These are phyloP conservation scores for Exutisphaerella laricina DNA, from an alignment of 2,329 filamentous ascomycete genomes.

Conservation along the genomic window DNA sequence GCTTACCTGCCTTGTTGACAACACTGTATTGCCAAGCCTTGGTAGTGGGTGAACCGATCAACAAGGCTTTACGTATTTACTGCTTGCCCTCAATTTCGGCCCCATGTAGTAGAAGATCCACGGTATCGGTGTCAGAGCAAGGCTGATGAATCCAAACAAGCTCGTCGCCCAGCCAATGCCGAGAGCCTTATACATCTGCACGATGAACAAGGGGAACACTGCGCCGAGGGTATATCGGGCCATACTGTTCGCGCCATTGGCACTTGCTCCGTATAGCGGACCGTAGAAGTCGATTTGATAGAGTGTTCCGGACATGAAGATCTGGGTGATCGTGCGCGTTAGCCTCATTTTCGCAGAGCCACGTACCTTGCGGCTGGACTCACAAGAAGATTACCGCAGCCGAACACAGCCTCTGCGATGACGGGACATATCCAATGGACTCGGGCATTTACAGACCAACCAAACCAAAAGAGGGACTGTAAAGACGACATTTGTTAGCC, in stretches of 20 bases:
- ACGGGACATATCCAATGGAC: slow-evolving; percentile 40
- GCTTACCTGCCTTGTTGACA: neutral
- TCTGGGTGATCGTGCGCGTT: no score
- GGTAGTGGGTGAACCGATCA: neutral
- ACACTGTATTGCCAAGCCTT: neutral
- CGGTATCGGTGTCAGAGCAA: slow-evolving; percentile 28
- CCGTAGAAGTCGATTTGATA: slow-evolving; percentile 40
- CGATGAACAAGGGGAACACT: slow-evolving; percentile 38
- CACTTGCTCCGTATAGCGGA: slow-evolving; percentile 35
- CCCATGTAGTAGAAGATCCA: slow-evolving; percentile 25
- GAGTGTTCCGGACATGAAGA: slow-evolving; percentile 34
- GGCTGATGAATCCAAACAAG: slow-evolving; percentile 34
- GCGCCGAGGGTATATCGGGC: slow-evolving; percentile 31
- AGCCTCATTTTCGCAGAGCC: no score
- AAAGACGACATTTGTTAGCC: no score
- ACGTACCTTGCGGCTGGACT: no score
- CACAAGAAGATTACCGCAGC: slow-evolving; percentile 19
- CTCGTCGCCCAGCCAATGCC: slow-evolving; percentile 40
- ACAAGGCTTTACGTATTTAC: slow-evolving; percentile 11
- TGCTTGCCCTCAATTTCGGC: slow-evolving; percentile 10
- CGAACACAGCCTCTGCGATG: slow-evolving; percentile 21
- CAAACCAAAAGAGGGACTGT: slow-evolving; percentile 36
- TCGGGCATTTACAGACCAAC: slow-evolving; percentile 26
- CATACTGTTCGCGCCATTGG: slow-evolving; percentile 28
- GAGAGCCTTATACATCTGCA: slow-evolving; percentile 37